Conservation (phyloP, 208 protist species). For the Crithidia acanthocephali region DNA sequence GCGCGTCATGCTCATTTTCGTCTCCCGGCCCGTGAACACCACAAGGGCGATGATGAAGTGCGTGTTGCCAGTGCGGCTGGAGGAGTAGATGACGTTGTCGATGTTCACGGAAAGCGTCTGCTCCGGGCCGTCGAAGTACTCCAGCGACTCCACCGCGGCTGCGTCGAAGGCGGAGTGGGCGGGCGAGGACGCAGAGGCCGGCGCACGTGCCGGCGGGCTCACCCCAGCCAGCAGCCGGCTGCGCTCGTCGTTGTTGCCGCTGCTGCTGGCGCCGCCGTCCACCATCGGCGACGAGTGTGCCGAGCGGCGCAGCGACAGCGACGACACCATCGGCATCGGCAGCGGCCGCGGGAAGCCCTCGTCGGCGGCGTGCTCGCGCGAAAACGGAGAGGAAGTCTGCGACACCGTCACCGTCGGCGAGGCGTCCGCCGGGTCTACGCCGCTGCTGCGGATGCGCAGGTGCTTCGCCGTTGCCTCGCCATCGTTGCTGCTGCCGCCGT, state of each 20-base stretch:
- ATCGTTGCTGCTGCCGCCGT: background rate
- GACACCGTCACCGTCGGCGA: slow-evolving; percentile 10
- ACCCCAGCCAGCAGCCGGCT: slow-evolving; percentile 2
- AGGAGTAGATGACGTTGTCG: slow-evolving; percentile 82
- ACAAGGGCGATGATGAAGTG: slow-evolving; percentile 78
- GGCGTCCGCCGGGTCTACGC: background rate
- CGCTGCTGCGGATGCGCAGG: background rate
- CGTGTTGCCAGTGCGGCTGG: slow-evolving; percentile 84
- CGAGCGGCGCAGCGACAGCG: slow-evolving; percentile 15
- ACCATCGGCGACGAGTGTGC: slow-evolving; percentile 5
- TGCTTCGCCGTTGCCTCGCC: background rate
- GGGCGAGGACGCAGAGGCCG: background rate
- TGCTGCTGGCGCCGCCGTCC: background rate
- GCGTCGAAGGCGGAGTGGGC: background rate
- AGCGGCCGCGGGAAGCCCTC: slow-evolving; percentile 6
- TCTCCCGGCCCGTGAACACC: slow-evolving; percentile 95
- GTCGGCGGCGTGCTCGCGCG: background rate
- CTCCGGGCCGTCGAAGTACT: slow-evolving; percentile 19
- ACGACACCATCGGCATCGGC: slow-evolving; percentile 13
- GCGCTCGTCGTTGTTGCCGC: slow-evolving; percentile 12
- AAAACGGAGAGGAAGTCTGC: background rate
- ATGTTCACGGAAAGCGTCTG: slow-evolving; percentile 40
- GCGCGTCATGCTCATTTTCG: slow-evolving; percentile 91
- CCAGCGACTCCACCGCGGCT: background rate
- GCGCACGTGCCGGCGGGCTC: background rate